Base-by-base conservation (phyloP, 306 rosid species). In the Prunus campanulata region DNA sequence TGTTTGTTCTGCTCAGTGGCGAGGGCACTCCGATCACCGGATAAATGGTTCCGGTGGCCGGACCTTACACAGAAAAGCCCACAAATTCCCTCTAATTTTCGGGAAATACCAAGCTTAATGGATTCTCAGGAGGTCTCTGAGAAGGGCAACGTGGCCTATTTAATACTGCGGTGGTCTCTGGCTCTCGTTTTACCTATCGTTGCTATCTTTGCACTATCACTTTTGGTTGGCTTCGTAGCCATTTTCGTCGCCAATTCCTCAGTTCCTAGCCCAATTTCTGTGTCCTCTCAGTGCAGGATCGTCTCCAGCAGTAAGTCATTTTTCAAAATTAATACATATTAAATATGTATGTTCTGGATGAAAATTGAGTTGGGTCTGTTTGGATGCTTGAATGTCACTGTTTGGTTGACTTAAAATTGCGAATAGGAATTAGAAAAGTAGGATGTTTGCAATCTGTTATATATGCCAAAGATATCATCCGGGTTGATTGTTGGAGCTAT, bases 241-340 rank as follows among this genome's bases (percentile, higher is more conserved):
- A 79, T 90, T 32, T 35, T 84, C 24, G 15, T 81, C 74, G 70
- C 91, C n/a, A 82, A 87, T 85, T 86, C 90, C 39, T 86, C 92
- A 5, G 75, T 83, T 24, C 48, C 88, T 13, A 88, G 68, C 77
- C 84, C 95, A 77, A 86, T 90, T 79, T 87, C 95, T 32, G 68
- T 89, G 47, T 89, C 90, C 25, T 90, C 98, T 42, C 92, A 86
- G 85, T 95, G 98, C 92, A 89, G 85, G 80, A 90, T 95, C 78
- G 87, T 95, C 71, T 95, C 98, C 75, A 92, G 89, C 56, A 83
- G 97, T 94, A 60, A 85, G 89, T 83, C 32, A 3, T 25, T 61
- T 14, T 25, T 56, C 9, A 39, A 49, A 2, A 4, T 16, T 19
- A 27, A 24, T 39, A 30, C 24, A 60, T 50, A 7, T 51, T 51